A percentile compares a stretch with the other conserved stretches of the same genome.
These are phyloP conservation scores for Cercospora citrullina DNA, from an alignment of 2,329 filamentous ascomycete genomes.

Conservation along the genomic window DNA sequence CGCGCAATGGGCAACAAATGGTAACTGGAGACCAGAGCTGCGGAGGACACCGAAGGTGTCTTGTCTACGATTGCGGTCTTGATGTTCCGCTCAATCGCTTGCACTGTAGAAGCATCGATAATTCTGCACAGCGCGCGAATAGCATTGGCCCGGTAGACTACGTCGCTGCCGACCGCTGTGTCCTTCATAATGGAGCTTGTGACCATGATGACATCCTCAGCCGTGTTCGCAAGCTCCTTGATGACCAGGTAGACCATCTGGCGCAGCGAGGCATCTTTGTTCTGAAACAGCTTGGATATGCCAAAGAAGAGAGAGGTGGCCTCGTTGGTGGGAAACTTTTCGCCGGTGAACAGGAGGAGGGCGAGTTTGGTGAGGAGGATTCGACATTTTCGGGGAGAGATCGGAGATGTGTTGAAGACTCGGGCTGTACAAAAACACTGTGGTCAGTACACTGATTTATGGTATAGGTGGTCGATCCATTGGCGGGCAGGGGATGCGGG, in stretches of 20 bases:
- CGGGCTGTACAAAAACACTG: slow-evolving; percentile 62
- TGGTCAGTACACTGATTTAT: slow-evolving; percentile 19
- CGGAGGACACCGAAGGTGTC: slow-evolving; percentile 94
- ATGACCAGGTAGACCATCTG: slow-evolving; percentile 99
- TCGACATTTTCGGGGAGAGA: slow-evolving; percentile 95
- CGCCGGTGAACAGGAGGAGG: slow-evolving; percentile 92
- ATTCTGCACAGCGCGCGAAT: slow-evolving; percentile 94
- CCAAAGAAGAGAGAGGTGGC: slow-evolving; percentile 98
- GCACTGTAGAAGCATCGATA: slow-evolving; percentile 93
- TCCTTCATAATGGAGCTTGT: slow-evolving; percentile 99
- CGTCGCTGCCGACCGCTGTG: slow-evolving; percentile 90
- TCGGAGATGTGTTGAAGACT: slow-evolving; percentile 95
- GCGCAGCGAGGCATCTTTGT: slow-evolving; percentile 95
- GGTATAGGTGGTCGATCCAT: slow-evolving; percentile 10
- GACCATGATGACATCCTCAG: slow-evolving; percentile 99
- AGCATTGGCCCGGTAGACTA: slow-evolving; percentile 91
- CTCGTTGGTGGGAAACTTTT: slow-evolving; percentile 95
- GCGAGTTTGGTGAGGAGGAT: slow-evolving; percentile 97
- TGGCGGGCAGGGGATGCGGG: slow-evolving; percentile 9
- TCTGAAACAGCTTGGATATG: slow-evolving; percentile 98
- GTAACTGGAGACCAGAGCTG: slow-evolving; percentile 93
- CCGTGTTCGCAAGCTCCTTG: slow-evolving; percentile 93
- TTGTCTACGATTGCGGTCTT: slow-evolving; percentile 99
- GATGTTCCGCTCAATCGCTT: slow-evolving; percentile 96
- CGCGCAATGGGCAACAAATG: slow-evolving; percentile 94